Percentiles rank a stretch among this genome's conserved stretches.
Conservation (phyloP, 73 alveolate genomes). For the Paramecium tetraurelia region DNA sequence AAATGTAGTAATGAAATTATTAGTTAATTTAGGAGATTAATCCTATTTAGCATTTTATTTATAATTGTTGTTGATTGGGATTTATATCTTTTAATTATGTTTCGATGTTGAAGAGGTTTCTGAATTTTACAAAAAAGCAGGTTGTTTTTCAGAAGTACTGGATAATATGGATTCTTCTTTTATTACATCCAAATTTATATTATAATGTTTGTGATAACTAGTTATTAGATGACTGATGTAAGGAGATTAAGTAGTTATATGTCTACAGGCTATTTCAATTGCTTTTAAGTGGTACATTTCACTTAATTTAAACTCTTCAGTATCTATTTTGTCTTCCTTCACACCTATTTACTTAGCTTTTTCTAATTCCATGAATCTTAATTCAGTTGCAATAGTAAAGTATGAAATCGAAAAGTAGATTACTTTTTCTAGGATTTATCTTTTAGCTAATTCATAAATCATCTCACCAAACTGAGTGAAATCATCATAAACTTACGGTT, state of each 20-base stretch:
- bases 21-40: constrained; percentile 18
- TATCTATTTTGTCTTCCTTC: not conserved
- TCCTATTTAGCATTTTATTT: not conserved
- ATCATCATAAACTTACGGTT: constrained; percentile 36
- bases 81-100: not conserved
- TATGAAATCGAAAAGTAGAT: constrained; percentile 53
- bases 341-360: constrained; percentile 11
- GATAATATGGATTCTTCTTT: constrained; percentile 27
- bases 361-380: constrained; percentile 55
- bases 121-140: not conserved
- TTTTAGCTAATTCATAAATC: constrained; percentile 56
- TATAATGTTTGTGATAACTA: constrained; percentile 57
- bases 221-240: constrained; percentile 55
- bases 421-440: constrained; percentile 41
- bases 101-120: not conserved
- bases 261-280: constrained; percentile 58
- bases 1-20: not conserved
- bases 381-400: constrained; percentile 63
- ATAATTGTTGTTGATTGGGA: not conserved
- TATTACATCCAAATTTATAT: constrained; percentile 38
- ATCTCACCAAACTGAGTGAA: constrained; percentile 44
- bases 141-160: not conserved
- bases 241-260: constrained; percentile 39
- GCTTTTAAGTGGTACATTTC: constrained; percentile 48
- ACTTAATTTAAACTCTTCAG: constrained; percentile 56